These are phyloP conservation scores for Hypomontagnella submonticulosa DNA, from an alignment of 495 filamentous ascomycete genomes.

Conservation along the genomic window DNA sequence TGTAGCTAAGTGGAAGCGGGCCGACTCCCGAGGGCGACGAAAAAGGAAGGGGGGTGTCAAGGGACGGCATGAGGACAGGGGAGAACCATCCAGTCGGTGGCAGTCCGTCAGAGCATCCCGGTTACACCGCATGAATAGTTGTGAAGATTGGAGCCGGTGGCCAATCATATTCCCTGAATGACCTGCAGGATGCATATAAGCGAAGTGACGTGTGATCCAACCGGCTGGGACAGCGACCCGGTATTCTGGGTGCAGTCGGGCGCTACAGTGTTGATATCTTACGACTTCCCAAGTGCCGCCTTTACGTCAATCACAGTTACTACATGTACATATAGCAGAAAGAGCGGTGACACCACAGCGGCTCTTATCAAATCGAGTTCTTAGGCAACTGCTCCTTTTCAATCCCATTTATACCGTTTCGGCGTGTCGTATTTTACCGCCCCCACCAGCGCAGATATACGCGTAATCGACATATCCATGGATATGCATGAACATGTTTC, in stretches of 20 bases:
- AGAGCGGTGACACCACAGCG: slow-evolving; percentile 40
- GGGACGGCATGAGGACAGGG: slow-evolving; percentile 18
- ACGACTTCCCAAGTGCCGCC: slow-evolving; percentile 12
- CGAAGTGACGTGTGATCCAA: slow-evolving; percentile 29
- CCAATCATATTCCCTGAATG: slow-evolving; percentile 19
- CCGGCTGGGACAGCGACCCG: slow-evolving; percentile 29
- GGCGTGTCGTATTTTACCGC: not conserved
- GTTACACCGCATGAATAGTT: slow-evolving; percentile 26
- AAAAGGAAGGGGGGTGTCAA: slow-evolving; percentile 11
- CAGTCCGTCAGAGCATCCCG: slow-evolving; percentile 10
- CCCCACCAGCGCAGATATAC: not conserved
- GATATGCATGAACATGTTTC: slow-evolving; percentile 26
- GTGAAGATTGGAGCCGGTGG: not conserved
- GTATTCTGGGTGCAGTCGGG: slow-evolving; percentile 22
- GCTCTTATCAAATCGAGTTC: not conserved
- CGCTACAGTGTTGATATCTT: slow-evolving; percentile 13
- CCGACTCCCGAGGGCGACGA: slow-evolving; percentile 6
- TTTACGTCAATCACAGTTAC: not conserved
- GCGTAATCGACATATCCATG: slow-evolving; percentile 16
- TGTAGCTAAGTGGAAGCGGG: not conserved
- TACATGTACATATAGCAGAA: slow-evolving; percentile 28
- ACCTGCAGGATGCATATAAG: slow-evolving; percentile 2
- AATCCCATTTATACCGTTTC: not conserved
- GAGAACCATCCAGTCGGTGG: slow-evolving; percentile 25
- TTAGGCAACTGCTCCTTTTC: not conserved